phyloP scores from a whole-genome alignment of 495 filamentous ascomycete species.

The Recurvomyces mirabilis region DNA sequence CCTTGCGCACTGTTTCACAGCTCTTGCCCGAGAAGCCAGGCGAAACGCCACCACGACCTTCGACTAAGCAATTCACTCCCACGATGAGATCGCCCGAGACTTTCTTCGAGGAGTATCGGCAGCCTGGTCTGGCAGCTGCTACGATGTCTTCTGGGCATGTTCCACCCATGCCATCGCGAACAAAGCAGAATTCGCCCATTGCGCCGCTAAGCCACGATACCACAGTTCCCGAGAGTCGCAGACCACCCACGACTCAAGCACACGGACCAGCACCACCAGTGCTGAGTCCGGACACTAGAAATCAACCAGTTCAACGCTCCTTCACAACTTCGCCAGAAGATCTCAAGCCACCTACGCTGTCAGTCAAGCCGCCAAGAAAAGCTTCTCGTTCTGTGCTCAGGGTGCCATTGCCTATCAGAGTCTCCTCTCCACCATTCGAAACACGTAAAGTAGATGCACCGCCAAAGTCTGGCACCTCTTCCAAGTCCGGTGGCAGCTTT shows the following conservation, averaged over 20 bases:
- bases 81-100: slow-evolving; percentile 13
- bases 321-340: background rate
- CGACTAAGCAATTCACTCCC: background rate
- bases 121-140: background rate
- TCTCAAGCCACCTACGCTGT: slow-evolving; percentile 7
- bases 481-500: slow-evolving; percentile 5
- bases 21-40: slow-evolving; percentile 20
- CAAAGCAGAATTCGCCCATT: background rate
- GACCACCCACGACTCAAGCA: too few species aligned
- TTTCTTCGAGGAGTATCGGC: slow-evolving; percentile 22
- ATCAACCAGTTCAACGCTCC: background rate
- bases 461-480: background rate
- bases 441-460: too few species aligned
- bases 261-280: too few species aligned
- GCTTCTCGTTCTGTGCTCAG: slow-evolving; percentile 2
- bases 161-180: background rate
- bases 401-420: background rate
- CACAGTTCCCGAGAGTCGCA: too few species aligned
- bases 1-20: slow-evolving; percentile 15
- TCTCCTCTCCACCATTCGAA: too few species aligned
- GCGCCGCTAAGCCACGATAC: background rate
- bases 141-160: background rate
- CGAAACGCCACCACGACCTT: background rate
- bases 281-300: too few species aligned
- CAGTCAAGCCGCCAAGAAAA: slow-evolving; percentile 12